Conservation (phyloP, 2,329 filamentous ascomycete species). For the Alternaria sp. region DNA sequence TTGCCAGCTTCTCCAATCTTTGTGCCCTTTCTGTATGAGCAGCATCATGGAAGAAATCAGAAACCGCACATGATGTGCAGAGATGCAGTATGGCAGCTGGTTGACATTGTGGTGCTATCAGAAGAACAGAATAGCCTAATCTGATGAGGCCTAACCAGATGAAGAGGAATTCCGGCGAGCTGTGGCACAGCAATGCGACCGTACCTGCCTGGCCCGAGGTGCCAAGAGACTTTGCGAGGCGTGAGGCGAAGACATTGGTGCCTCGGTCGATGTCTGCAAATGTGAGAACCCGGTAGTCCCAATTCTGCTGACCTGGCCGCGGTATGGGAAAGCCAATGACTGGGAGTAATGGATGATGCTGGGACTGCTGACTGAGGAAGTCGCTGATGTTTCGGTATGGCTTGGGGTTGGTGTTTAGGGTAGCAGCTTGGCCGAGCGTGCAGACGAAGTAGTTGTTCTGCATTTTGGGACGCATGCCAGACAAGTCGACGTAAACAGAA, state of each 20-base stretch:
- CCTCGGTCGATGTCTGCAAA: slow-evolving; percentile 50
- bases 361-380: slow-evolving; percentile 61
- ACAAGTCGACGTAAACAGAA: not conserved
- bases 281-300: slow-evolving; percentile 46
- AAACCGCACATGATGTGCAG: slow-evolving; percentile 58
- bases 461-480: slow-evolving; percentile 25
- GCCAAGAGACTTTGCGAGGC: slow-evolving; percentile 34
- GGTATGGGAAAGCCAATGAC: slow-evolving; percentile 62
- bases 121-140: slow-evolving; percentile 63
- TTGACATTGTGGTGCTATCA: slow-evolving; percentile 63
- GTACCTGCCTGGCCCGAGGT: slow-evolving; percentile 37
- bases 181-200: slow-evolving; percentile 65
- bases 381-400: slow-evolving; percentile 59
- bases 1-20: slow-evolving; percentile 32
- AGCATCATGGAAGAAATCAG: slow-evolving; percentile 59
- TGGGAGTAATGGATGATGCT: slow-evolving; percentile 48
- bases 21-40: slow-evolving; percentile 47
- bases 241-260: slow-evolving; percentile 49
- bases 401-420: slow-evolving; percentile 47
- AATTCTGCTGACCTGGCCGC: slow-evolving; percentile 22
- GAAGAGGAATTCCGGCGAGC: slow-evolving; percentile 65
- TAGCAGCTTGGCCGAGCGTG: slow-evolving; percentile 65
- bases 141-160: slow-evolving; percentile 68
- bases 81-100: slow-evolving; percentile 62
- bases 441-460: slow-evolving; percentile 66